These are phyloP conservation scores for Aspergillus ustus DNA, from an alignment of 2,329 filamentous ascomycete genomes.

Conservation along the genomic window DNA sequence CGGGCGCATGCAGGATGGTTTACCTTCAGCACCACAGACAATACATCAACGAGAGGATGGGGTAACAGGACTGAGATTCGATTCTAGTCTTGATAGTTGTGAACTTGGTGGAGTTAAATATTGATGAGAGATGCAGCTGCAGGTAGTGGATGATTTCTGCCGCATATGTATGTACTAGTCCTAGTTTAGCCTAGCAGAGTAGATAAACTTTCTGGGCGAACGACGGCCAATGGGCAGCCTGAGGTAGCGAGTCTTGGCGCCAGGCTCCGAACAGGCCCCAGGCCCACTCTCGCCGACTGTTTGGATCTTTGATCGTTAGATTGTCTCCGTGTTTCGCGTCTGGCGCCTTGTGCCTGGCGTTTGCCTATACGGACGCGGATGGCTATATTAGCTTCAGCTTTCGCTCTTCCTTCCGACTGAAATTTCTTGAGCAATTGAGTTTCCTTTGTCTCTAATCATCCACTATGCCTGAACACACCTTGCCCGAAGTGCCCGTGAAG, in stretches of 20 bases:
- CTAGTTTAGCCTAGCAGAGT: not conserved
- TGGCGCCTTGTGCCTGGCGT: not conserved
- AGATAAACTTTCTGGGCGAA: not conserved
- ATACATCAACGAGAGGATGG: not conserved
- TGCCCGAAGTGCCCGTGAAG: conserved; percentile 14
- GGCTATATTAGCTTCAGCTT: not conserved
- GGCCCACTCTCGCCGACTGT: not conserved
- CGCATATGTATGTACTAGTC: not conserved
- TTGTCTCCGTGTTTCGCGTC: not conserved
- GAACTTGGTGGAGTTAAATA: no score
- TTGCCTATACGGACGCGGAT: not conserved
- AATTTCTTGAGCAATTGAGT: not conserved
- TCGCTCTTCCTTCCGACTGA: not conserved
- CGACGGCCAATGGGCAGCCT: no score
- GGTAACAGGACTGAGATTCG: not conserved
- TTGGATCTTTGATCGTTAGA: not conserved
- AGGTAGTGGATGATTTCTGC: no score
- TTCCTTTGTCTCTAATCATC: not conserved
- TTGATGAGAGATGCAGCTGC: no score
- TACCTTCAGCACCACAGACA: not conserved
- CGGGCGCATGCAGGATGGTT: not conserved
- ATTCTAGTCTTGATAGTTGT: not conserved
- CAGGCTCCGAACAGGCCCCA: not conserved
- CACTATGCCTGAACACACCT: not conserved
- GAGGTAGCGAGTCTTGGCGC: not conserved